A percentile compares a stretch with the other conserved stretches of the same genome.
phyloP scores from a whole-genome alignment of 108 stramenopile genomes.

The Skeletonema tropicum region DNA sequence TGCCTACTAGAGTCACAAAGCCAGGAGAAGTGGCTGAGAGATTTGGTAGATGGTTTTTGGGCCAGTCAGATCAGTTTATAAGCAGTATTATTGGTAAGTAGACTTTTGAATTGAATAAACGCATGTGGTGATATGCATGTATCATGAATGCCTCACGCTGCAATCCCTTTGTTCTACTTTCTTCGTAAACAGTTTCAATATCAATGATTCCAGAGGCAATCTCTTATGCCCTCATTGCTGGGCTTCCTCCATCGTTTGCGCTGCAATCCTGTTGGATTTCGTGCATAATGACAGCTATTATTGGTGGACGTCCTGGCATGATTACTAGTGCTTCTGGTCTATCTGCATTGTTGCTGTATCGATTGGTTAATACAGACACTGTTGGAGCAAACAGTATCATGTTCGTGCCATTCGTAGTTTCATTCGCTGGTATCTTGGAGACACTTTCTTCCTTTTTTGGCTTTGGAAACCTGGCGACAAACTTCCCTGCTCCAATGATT shows the following conservation, averaged over 20 bases:
- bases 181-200: constrained; percentile 33
- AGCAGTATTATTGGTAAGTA: constrained; percentile 38
- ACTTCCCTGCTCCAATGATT: constrained; percentile 56
- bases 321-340: constrained; percentile 56
- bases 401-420: constrained; percentile 54
- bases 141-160: neutral
- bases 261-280: constrained; percentile 56
- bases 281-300: constrained; percentile 53
- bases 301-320: constrained; percentile 71
- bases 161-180: too few relatives aligned
- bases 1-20: constrained; percentile 37
- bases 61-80: constrained; percentile 56
- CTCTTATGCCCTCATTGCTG: constrained; percentile 62
- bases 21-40: constrained; percentile 26
- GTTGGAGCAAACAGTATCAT: constrained; percentile 46
- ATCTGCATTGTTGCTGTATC: constrained; percentile 28
- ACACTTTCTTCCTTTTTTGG: constrained; percentile 43
- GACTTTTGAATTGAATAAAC: neutral
- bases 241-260: constrained; percentile 50
- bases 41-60: constrained; percentile 38
- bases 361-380: constrained; percentile 33
- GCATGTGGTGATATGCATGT: neutral
- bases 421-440: constrained; percentile 57
- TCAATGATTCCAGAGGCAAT: constrained; percentile 61
- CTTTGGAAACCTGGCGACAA: constrained; percentile 37